phyloP scores from a whole-genome alignment of 306 rosid genomes.

The Trifolium repens region DNA sequence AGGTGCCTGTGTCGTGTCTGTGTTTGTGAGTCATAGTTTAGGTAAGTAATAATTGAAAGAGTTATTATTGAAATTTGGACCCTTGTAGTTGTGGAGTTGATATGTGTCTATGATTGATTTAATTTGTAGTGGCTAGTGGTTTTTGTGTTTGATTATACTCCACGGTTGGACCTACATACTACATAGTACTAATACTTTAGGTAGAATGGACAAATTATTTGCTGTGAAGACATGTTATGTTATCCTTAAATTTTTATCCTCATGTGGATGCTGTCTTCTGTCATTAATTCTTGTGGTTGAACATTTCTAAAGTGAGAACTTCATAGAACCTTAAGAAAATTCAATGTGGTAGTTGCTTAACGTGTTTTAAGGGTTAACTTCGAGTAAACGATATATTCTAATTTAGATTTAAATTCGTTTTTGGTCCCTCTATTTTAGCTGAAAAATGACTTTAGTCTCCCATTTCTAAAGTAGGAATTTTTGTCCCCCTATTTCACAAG shows the following conservation, averaged over 20 bases:
- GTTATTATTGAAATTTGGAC: neutral
- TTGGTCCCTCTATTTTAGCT: too few relatives aligned
- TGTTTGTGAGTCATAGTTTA: neutral
- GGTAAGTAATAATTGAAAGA: constrained; percentile 6
- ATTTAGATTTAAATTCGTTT: neutral
- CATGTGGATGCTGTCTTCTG: neutral
- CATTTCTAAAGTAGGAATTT: too few relatives aligned
- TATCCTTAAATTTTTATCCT: neutral
- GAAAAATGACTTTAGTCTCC: too few relatives aligned
- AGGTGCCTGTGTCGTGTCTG: neutral
- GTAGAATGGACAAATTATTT: neutral
- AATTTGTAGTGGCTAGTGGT: neutral
- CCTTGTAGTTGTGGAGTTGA: constrained; percentile 21
- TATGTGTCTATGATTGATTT: neutral
- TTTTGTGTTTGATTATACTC: constrained; percentile 20
- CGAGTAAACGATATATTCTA: neutral
- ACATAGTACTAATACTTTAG: neutral
- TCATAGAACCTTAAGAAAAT: neutral
- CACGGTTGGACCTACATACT: constrained; percentile 2
- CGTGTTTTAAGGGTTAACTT: constrained; percentile 24
- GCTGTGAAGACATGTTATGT: neutral
- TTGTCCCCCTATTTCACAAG: too few relatives aligned
- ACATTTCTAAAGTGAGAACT: constrained; percentile 5
- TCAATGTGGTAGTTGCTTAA: constrained; percentile 2
- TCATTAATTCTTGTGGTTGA: neutral